Conservation (phyloP, 345 rosid species). For the Passiflora organensis region DNA sequence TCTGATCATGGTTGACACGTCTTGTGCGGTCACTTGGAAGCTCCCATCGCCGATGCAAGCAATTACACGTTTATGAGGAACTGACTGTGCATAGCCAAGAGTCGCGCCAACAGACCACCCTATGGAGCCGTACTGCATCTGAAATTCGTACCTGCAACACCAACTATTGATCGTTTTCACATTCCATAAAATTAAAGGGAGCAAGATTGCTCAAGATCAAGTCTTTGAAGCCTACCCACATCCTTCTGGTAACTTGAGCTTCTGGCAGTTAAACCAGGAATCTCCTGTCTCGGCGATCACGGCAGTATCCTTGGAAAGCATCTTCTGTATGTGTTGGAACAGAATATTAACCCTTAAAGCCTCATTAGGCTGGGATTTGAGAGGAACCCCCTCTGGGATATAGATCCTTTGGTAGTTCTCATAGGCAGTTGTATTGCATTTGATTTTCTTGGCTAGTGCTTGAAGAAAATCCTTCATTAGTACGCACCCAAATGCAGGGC, state of each 20-base stretch:
- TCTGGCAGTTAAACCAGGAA: slow-evolving; percentile 36
- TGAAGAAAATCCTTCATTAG: slow-evolving; percentile 31
- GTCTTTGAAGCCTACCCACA: slow-evolving; percentile 25
- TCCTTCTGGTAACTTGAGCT: slow-evolving; percentile 31
- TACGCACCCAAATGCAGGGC: slow-evolving; percentile 31
- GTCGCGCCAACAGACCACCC: slow-evolving; percentile 1
- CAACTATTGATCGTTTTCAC: neutral
- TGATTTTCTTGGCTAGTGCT: slow-evolving; percentile 19
- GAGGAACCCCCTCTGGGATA: slow-evolving; percentile 24
- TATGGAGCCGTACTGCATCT: slow-evolving; percentile 3
- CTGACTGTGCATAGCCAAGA: neutral
- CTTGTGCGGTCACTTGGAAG: slow-evolving; percentile 29
- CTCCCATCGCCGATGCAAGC: slow-evolving; percentile 5
- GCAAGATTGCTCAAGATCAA: neutral
- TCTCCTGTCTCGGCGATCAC: slow-evolving; percentile 40
- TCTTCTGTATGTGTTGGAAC: slow-evolving; percentile 26
- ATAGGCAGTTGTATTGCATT: slow-evolving; percentile 22
- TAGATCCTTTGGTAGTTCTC: slow-evolving; percentile 25
- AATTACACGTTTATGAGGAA: slow-evolving; percentile 2
- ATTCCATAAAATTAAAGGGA: neutral
- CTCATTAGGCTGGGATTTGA: slow-evolving; percentile 21
- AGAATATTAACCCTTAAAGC: slow-evolving; percentile 26
- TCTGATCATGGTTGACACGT: slow-evolving; percentile 37
- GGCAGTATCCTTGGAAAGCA: slow-evolving; percentile 23
- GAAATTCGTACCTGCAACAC: slow-evolving; percentile 1